Percentiles rank a stretch among this genome's conserved stretches.
Evolutionary conservation across 2,329 filamentous ascomycete genomes (phyloP).

Genomic region (Tolypocladium cylindrosporum): DNA sequence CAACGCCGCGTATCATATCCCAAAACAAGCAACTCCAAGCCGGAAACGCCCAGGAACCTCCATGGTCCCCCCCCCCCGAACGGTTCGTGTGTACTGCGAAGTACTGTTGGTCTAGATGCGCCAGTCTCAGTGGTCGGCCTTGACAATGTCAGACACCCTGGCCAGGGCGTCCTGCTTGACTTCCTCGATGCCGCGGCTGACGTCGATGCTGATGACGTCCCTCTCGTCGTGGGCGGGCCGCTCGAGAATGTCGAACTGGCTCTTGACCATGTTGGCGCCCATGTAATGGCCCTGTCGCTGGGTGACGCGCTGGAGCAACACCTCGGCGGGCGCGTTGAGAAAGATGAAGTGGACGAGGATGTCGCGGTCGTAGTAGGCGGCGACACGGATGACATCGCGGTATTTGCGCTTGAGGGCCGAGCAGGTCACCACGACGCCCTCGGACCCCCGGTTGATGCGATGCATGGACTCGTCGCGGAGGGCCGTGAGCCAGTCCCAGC

Average conservation of each 20-base stretch:
- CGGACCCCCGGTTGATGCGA: constrained; percentile 43
- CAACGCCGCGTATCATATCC: neutral
- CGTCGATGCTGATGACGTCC: constrained; percentile 65
- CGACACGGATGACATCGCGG: constrained; percentile 79
- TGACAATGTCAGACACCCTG: constrained; percentile 44
- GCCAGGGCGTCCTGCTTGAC: constrained; percentile 52
- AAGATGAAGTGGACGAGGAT: constrained; percentile 90
- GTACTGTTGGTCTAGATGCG: neutral
- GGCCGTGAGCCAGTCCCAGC: constrained; percentile 91
- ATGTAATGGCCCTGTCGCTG: constrained; percentile 81
- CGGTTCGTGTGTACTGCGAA: neutral
- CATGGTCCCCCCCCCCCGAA: neutral
- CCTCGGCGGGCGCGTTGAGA: constrained; percentile 65
- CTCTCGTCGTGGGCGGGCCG: constrained; percentile 60
- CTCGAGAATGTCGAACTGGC: constrained; percentile 84
- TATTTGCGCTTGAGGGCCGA: constrained; percentile 96
- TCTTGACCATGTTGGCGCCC: constrained; percentile 90
- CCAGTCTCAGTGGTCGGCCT: constrained; percentile 9
- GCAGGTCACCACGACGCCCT: constrained; percentile 89
- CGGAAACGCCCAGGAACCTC: neutral
- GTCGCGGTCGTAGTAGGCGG: constrained; percentile 62
- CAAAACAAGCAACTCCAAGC: neutral
- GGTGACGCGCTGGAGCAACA: constrained; percentile 66
- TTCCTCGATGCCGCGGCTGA: constrained; percentile 45
- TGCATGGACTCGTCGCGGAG: constrained; percentile 59